phyloP scores from a whole-genome alignment of 306 rosid genomes.

The Comarum palustre region DNA sequence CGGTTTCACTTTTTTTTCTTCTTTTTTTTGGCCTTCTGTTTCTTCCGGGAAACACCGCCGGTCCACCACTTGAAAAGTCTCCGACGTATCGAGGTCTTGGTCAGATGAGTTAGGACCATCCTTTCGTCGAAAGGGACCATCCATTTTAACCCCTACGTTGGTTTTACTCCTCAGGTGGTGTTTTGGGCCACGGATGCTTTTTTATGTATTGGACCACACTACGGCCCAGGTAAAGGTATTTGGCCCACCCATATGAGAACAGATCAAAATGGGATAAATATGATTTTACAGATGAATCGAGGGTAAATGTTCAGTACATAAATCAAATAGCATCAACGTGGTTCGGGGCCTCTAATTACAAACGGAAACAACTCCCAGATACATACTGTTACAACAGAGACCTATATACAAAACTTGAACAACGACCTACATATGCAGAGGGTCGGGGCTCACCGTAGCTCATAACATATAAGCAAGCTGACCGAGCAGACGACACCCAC shows the following conservation, averaged over 20 bases:
- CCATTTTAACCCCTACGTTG: neutral
- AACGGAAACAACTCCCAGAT: conserved; percentile 25
- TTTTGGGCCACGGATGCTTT: too few species aligned
- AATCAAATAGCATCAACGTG: conserved; percentile 2
- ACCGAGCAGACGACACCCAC: conserved; percentile 11
- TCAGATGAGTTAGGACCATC: neutral
- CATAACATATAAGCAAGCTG: conserved; percentile 9
- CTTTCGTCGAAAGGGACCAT: neutral
- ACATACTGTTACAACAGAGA: conserved; percentile 34
- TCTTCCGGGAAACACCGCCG: neutral
- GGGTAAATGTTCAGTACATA: conserved; percentile 11
- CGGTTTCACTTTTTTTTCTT: neutral
- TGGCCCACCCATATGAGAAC: neutral
- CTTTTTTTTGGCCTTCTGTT: neutral
- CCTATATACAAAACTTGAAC: conserved; percentile 44
- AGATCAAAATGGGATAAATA: neutral
- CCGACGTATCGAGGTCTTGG: neutral
- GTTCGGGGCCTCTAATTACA: conserved; percentile 32
- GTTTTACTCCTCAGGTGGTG: neutral
- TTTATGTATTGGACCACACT: neutral
- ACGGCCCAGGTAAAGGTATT: neutral
- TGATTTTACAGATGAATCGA: neutral
- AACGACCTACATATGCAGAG: conserved; percentile 20
- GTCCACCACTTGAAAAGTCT: neutral
- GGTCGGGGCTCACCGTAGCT: conserved; percentile 35